Base-by-base conservation (phyloP, 2,329 filamentous ascomycete genomes). In the Claviceps spartinae region DNA sequence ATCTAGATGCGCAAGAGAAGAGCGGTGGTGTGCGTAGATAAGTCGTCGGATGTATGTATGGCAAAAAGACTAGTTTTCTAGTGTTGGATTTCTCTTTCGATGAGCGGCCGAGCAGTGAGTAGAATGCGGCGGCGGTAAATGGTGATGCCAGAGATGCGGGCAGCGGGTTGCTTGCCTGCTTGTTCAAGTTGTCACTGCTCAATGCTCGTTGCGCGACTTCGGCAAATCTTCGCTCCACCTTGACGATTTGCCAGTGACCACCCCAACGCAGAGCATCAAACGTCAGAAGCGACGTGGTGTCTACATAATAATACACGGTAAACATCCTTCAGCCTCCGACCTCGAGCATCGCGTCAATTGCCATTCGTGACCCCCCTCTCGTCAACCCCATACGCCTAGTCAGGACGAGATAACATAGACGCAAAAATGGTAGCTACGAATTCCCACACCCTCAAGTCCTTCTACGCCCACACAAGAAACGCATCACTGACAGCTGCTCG, bases 201-300 rank as follows among this genome's bases (percentile, higher is more conserved):
- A 5, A 2, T 20, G 20, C 20, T 11, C 8, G n/a, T 14, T 18
- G 40, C 30, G 30, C 41, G 41, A 42, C 30, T 34, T 34, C 65
- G 65, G 65, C 62, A 56, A 67, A 67, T 67, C 65, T 65, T 66
- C 66, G 63, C 63, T 66, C 65, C 65, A 37, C 48, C 48, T 36
- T 22, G 6, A 7, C 42, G 6, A n/a, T n/a, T 8, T 9, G 20
- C 13, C 41, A n/a, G 20, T 43, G 41, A 45, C 43, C 22, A 45
- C 22, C 9, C 26, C 20, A 5, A 41, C 41, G 40, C n/a, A 41
- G 40, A n/a, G 18, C 40, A 9, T 18, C 40, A 42, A 20, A 14
- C 26, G 5, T 13, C 16, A 44, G 41, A 45, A 44, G 48, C 48
- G 45, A 45, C 40, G 48, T 50, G 41, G 48, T 36, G 30, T 41